Evolutionary conservation across 148 eudicot species (phyloP), one percentile per base, ranked within the genome.

Genomic region (Persicaria maculosa): DNA sequence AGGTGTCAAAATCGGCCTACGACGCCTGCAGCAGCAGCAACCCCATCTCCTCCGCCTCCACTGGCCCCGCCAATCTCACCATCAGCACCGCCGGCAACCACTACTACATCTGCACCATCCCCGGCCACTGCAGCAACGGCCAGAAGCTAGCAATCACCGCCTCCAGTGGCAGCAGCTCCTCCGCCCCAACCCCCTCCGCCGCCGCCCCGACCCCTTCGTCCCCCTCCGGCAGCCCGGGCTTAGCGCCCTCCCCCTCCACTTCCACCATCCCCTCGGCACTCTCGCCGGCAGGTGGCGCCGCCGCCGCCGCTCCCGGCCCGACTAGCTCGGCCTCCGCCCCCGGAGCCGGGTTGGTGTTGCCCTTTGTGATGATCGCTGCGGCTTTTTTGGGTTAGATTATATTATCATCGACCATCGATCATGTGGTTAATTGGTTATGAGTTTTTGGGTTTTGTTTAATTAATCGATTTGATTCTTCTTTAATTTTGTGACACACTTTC

Each of bases 131-230:
- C 46, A 0, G 0, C 11, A 5, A 1, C 3, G 96, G 88, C 14
- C 89, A 85, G 52, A 91, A 88, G 50, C 40, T 91, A 9, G 79
- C 86, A 8, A 31, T 86, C 82, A 84, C 65, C 9, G 88, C 86
- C 55, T 4, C 76, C 7, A 40, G 57, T 44, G 48, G 40, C 11
- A 17, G 52, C 19, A 2, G 81, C 47, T 0, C 83, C 20, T 9
- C 83, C 9, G 25, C 73, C 5, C 7, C 81, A 16, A 3, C 72
- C 74, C 6, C 77, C 16, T 46, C 78, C 17, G 3, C 73, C 0
- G 46, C 83, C 22, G 12, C 77, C 9, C 67, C 67, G 15, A 2
- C 79, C 8, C 17, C 72, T 17, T 50, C 72, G 19, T 50, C 77
- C 1, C 2, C 65, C 44, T 2, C 80, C 11, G 50, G 68, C 10